These are phyloP conservation scores for Saccharomycopsis phalli DNA, from an alignment of 1,139 yeast genomes.

Conservation along the genomic window DNA sequence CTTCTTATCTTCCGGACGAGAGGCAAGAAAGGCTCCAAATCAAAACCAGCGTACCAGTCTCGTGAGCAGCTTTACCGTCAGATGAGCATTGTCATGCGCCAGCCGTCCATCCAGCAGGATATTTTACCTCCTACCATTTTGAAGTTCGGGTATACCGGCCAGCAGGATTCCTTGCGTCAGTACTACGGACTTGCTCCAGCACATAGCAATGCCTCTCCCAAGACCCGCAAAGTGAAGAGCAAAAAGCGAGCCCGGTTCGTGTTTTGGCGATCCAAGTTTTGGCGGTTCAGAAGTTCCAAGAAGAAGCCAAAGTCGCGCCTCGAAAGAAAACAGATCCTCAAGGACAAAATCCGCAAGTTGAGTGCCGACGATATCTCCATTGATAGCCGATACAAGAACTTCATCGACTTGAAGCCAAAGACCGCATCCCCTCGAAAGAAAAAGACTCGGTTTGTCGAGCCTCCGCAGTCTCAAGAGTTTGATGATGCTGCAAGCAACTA, in stretches of 20 bases:
- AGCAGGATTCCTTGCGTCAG: conserved; percentile 10
- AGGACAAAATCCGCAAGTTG: conserved; percentile 12
- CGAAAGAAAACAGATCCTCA: conserved; percentile 12
- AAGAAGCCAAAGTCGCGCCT: conserved; percentile 3
- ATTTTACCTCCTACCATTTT: conserved; percentile 10
- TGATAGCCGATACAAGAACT: conserved; percentile 9
- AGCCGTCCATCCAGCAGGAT: conserved; percentile 4
- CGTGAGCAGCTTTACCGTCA: conserved; percentile 5
- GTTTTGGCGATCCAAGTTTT: conserved; percentile 2
- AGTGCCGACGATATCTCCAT: conserved; percentile 12
- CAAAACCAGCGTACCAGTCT: conserved; percentile 3
- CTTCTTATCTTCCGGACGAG: conserved; percentile 7
- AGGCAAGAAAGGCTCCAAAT: not conserved
- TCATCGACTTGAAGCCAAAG: conserved; percentile 10
- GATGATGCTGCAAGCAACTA: conserved; percentile 15
- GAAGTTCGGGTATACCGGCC: conserved; percentile 11
- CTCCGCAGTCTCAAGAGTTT: conserved; percentile 1
- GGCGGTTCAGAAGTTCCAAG: not conserved
- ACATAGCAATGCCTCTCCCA: not conserved
- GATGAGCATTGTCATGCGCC: conserved; percentile 3
- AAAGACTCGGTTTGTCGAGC: conserved; percentile 1
- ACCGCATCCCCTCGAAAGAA: not conserved
- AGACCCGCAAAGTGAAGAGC: not conserved
- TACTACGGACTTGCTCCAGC: conserved; percentile 11
- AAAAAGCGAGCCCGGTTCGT: conserved; percentile 13